Base-by-base conservation (phyloP, 495 filamentous ascomycete genomes). In the Hypoxylon perforatum region DNA sequence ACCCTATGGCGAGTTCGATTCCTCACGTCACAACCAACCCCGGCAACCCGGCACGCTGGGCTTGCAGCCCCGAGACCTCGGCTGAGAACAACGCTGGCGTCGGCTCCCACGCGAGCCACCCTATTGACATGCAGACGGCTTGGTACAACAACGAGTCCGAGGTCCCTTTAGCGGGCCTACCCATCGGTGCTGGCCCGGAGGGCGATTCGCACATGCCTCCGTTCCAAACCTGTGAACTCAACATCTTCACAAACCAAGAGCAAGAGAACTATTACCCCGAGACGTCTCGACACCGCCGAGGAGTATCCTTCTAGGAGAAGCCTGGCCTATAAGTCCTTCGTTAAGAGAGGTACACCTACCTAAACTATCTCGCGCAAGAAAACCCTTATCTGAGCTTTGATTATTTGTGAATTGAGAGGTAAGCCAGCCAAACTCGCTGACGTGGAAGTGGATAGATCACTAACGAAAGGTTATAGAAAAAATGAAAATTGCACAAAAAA, bases 141-240 rank as follows among this genome's bases (percentile, higher is more conserved):
- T 57, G 46, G 15, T 72, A 62, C 60, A 8, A 62, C 60, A 8
- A 60, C 1, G 39, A 47, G 3, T 33, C 50, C 0, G 35, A 55
- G 3, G 23, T 49, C 5, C 64, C 69, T 10, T 46, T 69, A 11
- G 64, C 52, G n/a, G 80, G 77, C 1, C 60, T 81, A 0, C 80
- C 80, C 14, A 64, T 81, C 2, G 80, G 80, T 17, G 78, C 78
- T 10, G 80, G 80, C 0, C 78, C 80, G 9, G 80, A 82, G 42
- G 72, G 69, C 1, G 63, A 67, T 12, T 57, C 67, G 0, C 74
- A 76, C 47, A 57, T 65, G 35, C 59, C 61, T 1, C 48, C 58
- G 3, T 76, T 73, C 35, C 65, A 67, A 44, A 7, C 51, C 1
- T 76, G 74, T 36, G 59, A 64, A 22, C 60, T 73, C 0, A 7